These are phyloP conservation scores for Catenaria anguillulae DNA, from an alignment of 371 early-diverging fungal species.

Conservation along the genomic window DNA sequence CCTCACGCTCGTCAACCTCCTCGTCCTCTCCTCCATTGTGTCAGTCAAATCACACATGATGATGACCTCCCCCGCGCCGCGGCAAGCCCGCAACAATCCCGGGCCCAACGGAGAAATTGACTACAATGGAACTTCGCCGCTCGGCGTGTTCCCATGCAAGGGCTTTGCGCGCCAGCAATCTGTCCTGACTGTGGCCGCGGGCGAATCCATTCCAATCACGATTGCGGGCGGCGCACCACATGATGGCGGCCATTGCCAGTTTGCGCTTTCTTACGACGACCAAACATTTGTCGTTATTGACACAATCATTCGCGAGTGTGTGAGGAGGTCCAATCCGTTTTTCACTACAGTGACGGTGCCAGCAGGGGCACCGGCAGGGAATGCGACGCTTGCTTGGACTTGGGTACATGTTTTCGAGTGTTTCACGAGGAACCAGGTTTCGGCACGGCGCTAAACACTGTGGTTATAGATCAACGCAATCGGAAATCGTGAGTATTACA, in stretches of 20 bases:
- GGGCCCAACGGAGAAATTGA: background rate
- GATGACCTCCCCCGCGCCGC: background rate
- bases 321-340: background rate
- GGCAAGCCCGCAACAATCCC: background rate
- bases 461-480: too few relatives aligned
- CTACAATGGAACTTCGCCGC: background rate
- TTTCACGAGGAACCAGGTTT: conserved; percentile 7
- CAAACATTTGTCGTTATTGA: conserved; percentile 7
- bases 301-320: conserved; percentile 4
- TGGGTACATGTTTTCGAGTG: background rate
- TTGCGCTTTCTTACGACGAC: conserved; percentile 7
- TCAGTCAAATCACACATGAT: too few relatives aligned
- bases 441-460: too few relatives aligned
- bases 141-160: background rate
- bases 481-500: too few relatives aligned
- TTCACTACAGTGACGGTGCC: background rate
- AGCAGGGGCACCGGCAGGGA: background rate
- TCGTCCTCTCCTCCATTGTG: too few relatives aligned
- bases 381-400: conserved; percentile 8
- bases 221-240: conserved; percentile 6
- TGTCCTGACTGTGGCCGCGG: conserved; percentile 6
- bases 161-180: background rate
- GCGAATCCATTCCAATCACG: conserved; percentile 9
- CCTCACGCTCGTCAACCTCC: too few relatives aligned
- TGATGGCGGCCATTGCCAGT: too few relatives aligned